Conservation (phyloP, 805 yeast genomes). For the Cyberlindnera veronae region DNA sequence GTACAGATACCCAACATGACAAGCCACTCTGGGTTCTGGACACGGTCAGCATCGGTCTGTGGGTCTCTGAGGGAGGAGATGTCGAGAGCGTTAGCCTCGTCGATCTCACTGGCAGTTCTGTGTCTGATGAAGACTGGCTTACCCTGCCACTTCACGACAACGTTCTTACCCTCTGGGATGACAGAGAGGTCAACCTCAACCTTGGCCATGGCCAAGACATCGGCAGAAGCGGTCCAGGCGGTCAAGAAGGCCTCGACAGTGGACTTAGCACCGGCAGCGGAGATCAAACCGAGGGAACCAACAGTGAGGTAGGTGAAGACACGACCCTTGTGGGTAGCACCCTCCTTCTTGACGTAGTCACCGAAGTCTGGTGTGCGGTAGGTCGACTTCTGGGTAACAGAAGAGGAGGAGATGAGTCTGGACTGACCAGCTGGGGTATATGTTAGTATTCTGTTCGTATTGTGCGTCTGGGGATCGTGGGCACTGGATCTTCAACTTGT, state of each 20-base stretch:
- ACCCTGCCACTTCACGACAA: conserved; percentile 99
- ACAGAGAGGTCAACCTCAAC: conserved; percentile 93
- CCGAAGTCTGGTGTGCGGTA: conserved; percentile 92
- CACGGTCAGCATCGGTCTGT: conserved; percentile 89
- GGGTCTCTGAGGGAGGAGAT: conserved; percentile 86
- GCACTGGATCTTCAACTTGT: too few relatives aligned
- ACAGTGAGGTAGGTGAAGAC: conserved; percentile 95
- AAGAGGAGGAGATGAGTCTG: conserved; percentile 33
- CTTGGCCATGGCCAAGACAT: conserved; percentile 98
- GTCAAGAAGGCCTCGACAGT: conserved; percentile 91
- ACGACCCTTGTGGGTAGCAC: conserved; percentile 73
- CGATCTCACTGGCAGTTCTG: conserved; percentile 90
- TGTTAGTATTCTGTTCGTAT: conserved; percentile 12
- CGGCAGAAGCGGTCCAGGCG: conserved; percentile 97
- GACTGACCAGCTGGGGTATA: conserved; percentile 24
- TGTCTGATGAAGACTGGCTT: conserved; percentile 99
- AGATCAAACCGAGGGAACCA: conserved; percentile 86
- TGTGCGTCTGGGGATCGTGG: not conserved
- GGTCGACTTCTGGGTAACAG: conserved; percentile 58
- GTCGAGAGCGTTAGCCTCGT: conserved; percentile 87
- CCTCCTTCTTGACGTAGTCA: conserved; percentile 67
- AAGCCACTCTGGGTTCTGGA: conserved; percentile 95
- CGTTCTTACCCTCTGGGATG: conserved; percentile 97
- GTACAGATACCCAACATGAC: conserved; percentile 99
- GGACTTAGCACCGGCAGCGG: conserved; percentile 94